These are phyloP conservation scores for Penicillium hordei DNA, from an alignment of 2,329 filamentous ascomycete genomes.

Conservation along the genomic window DNA sequence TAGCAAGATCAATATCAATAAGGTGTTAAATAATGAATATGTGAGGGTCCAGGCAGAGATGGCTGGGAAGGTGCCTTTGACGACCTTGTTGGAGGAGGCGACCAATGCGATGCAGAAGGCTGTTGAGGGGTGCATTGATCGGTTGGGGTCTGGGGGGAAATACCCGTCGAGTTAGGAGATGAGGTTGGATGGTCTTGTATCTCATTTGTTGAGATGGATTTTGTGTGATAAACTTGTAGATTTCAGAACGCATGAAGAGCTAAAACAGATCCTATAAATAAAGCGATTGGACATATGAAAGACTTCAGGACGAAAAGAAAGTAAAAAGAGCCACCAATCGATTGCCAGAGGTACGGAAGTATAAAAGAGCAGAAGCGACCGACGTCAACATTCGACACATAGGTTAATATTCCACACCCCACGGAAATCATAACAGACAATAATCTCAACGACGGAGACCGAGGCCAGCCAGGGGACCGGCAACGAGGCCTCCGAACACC, in stretches of 20 bases:
- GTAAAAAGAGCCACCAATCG: constrained; percentile 2
- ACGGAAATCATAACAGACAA: not conserved
- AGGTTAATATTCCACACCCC: not conserved
- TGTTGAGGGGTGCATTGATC: constrained; percentile 58
- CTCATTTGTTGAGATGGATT: not conserved
- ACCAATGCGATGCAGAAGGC: constrained; percentile 56
- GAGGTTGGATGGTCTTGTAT: too few species aligned
- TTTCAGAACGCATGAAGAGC: not conserved
- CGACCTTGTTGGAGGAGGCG: constrained; percentile 55
- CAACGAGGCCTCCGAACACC: constrained; percentile 10
- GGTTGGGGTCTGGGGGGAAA: constrained; percentile 44
- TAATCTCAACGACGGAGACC: constrained; percentile 6
- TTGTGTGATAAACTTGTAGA: not conserved
- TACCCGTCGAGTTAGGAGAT: constrained; percentile 21
- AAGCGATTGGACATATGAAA: constrained; percentile 19
- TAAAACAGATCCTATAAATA: not conserved
- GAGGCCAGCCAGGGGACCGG: constrained; percentile 1
- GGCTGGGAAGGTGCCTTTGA: constrained; percentile 54
- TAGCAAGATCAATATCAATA: constrained; percentile 60
- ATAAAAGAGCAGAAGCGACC: constrained; percentile 5
- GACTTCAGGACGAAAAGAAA: constrained; percentile 2
- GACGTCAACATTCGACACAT: not conserved
- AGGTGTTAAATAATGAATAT: constrained; percentile 56
- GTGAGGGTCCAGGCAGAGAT: constrained; percentile 49
- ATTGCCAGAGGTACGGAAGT: constrained; percentile 10